These are phyloP conservation scores for Dendryphion nanum DNA, from an alignment of 2,329 filamentous ascomycete genomes.

Conservation along the genomic window DNA sequence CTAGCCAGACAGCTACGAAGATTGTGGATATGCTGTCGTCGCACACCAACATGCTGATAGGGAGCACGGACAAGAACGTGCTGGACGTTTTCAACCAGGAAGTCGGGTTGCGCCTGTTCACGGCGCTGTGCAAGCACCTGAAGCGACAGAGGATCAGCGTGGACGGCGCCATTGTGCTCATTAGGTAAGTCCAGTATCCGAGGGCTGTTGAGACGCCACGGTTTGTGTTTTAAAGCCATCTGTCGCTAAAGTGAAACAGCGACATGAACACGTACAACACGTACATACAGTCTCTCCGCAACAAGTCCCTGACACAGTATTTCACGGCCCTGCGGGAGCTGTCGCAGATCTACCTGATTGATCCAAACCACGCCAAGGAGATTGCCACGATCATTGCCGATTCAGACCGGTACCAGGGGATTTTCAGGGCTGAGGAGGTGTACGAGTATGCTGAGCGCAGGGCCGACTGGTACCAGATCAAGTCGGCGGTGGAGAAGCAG, in stretches of 20 bases:
- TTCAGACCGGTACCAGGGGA: conserved; percentile 81
- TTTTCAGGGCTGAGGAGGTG: conserved; percentile 94
- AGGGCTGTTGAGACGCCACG: too few relatives aligned
- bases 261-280: conserved; percentile 94
- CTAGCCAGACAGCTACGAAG: conserved; percentile 73
- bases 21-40: conserved; percentile 83
- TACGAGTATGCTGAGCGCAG: conserved; percentile 94
- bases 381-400: conserved; percentile 95
- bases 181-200: conserved; percentile 53
- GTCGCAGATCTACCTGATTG: conserved; percentile 93
- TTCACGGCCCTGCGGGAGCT: conserved; percentile 90
- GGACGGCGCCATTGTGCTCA: conserved; percentile 85
- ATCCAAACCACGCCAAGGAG: conserved; percentile 82
- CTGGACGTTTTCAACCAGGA: conserved; percentile 98
- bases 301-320: conserved; percentile 81
- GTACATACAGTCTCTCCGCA: conserved; percentile 78
- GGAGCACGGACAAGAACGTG: conserved; percentile 96
- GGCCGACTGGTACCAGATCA: conserved; percentile 93
- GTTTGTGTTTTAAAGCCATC: background rate
- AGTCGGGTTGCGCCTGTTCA: conserved; percentile 89
- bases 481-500: conserved; percentile 83
- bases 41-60: conserved; percentile 89
- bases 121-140: conserved; percentile 91
- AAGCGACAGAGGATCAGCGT: conserved; percentile 93
- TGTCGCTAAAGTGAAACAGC: conserved; percentile 44